A percentile compares a stretch with the other conserved stretches of the same genome.
Evolutionary conservation across 495 filamentous ascomycete genomes (phyloP).

Genomic region (Astrothelium subdiscretum): DNA sequence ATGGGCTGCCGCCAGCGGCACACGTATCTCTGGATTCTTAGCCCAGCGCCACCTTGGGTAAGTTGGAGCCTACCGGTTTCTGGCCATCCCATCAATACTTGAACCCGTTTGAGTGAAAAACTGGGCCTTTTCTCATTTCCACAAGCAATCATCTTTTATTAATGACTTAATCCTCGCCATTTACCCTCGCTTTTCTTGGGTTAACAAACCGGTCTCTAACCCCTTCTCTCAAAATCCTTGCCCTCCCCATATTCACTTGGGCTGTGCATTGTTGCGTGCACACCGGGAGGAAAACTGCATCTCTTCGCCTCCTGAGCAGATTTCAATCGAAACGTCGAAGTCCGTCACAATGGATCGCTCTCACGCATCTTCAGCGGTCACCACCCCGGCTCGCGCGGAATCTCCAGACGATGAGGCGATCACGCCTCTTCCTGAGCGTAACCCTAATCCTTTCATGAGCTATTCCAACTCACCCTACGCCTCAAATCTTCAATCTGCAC

Average conservation of each 20-base stretch:
- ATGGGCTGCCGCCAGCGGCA: no score
- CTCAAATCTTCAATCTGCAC: slow-evolving; percentile 41
- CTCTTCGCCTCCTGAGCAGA: background rate
- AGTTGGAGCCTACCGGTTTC: background rate
- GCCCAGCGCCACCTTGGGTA: background rate
- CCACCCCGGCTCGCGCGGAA: slow-evolving; percentile 11
- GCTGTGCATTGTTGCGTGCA: background rate
- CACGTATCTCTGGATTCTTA: background rate
- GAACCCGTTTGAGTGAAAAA: background rate
- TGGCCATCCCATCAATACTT: background rate
- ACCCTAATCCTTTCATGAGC: slow-evolving; percentile 39
- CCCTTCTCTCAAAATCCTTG: background rate
- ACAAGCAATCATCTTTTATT: background rate
- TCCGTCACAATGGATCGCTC: background rate
- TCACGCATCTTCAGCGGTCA: slow-evolving; percentile 11
- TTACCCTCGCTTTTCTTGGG: background rate
- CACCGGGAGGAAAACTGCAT: background rate
- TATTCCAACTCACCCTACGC: slow-evolving; percentile 35
- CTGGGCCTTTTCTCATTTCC: background rate
- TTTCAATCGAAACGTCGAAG: background rate
- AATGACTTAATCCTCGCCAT: background rate
- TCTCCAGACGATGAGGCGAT: slow-evolving; percentile 20
- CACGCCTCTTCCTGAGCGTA: slow-evolving; percentile 6
- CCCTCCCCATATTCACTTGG: background rate
- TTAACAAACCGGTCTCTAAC: background rate